phyloP scores from a whole-genome alignment of 129 eudicot genomes.

The Chrysanthemum seticuspe region DNA sequence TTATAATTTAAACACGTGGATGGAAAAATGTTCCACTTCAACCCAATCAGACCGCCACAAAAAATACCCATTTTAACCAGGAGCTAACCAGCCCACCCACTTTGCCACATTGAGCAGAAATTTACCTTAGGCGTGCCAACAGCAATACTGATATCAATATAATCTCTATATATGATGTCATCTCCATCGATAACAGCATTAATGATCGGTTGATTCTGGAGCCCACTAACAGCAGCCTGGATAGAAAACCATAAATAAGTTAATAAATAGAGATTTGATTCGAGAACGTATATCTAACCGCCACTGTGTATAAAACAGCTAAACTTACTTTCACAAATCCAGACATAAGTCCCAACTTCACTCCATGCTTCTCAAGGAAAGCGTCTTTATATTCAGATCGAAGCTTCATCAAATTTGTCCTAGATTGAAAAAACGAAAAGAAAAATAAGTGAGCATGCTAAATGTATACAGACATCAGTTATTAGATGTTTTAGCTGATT shows the following conservation, averaged over 20 bases:
- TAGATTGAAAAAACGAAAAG: neutral
- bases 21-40: neutral
- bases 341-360: constrained; percentile 69
- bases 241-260: constrained; percentile 2
- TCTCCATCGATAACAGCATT: constrained; percentile 76
- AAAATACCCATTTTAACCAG: neutral
- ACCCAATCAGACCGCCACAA: neutral
- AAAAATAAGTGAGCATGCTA: neutral
- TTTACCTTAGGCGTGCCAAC: constrained; percentile 66
- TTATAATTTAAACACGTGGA: too few relatives aligned
- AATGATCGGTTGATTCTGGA: constrained; percentile 62
- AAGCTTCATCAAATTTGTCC: constrained; percentile 69
- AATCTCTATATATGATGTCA: constrained; percentile 68
- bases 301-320: neutral
- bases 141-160: constrained; percentile 69
- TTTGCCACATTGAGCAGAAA: constrained; percentile 1
- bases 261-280: neutral
- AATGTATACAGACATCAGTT: neutral
- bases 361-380: constrained; percentile 68
- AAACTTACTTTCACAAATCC: constrained; percentile 60
- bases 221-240: constrained; percentile 72
- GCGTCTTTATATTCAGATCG: constrained; percentile 72
- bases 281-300: neutral
- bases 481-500: neutral
- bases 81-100: neutral